Base-by-base conservation (phyloP, 2,329 filamentous ascomycete species). In the Phoma sp. region DNA sequence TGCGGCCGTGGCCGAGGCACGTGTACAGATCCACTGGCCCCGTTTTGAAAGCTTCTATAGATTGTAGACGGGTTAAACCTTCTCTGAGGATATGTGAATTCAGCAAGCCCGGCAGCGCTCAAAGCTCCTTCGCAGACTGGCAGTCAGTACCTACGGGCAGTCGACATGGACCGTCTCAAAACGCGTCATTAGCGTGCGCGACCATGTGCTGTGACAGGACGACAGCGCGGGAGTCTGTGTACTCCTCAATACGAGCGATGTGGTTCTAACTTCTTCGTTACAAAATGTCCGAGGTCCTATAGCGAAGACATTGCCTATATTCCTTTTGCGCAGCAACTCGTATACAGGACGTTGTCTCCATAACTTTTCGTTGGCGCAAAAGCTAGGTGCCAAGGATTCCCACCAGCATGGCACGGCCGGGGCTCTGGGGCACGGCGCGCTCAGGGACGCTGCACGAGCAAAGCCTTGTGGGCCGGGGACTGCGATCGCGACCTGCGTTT, bases 381-480 rank as follows among this genome's bases (percentile, higher is more conserved):
- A 18, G 33, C 33, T 6, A 48, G 35, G n/a, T 23, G 32, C 11
- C 18, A n/a, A 41, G 33, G 47, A 38, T 51, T 39, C 13, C 24
- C 29, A 13, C 42, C 37, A 50, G 42, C 37, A 51, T 51, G 53
- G 42, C 53, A 56, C 52, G 52, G 46, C 29, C 36, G 30, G 46
- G 25, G 4, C 18, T 18, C 18, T 38, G 39, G 43, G 30, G 43
- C 33, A 38, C 45, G 13, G 45, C 44, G 35, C 33, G 41, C 44
- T 42, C 43, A 53, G 50, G 50, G 43, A 47, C 44, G 43, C 46
- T 32, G 52, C 52, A 42, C 36, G 47, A 50, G 42, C 47, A 29
- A 39, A 47, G 33, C 23, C 33, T 18, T 39, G 51, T 45, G 45
- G 40, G 51, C 45, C 30, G 40, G 14, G 24, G 50, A 47, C 24